Percentiles rank a stretch among this genome's conserved stretches.
phyloP scores from a whole-genome alignment of 805 yeast genomes.

The Sungouiozyma ichnusensis region DNA sequence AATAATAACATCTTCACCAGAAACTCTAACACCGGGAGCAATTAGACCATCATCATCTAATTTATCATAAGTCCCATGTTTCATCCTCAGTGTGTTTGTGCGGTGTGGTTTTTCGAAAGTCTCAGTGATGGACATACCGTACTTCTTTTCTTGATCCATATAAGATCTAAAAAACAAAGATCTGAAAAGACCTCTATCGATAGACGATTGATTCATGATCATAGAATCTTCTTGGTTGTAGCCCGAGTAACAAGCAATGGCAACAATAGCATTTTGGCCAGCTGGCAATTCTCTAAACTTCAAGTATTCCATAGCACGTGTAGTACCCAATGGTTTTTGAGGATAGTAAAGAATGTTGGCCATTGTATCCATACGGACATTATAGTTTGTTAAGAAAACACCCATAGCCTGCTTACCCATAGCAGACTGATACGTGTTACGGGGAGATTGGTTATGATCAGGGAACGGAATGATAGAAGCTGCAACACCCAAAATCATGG shows the following conservation, averaged over 20 bases:
- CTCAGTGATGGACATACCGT: conserved; percentile 96
- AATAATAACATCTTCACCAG: conserved; percentile 97
- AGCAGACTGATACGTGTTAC: conserved; percentile 98
- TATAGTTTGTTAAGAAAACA: conserved; percentile 87
- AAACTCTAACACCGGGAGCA: conserved; percentile 96
- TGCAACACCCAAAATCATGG: conserved; percentile 97
- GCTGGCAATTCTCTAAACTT: conserved; percentile 98
- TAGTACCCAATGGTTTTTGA: conserved; percentile 95
- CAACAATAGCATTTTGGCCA: conserved; percentile 97
- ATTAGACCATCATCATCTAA: conserved; percentile 96
- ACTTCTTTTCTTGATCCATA: conserved; percentile 97
- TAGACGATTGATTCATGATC: conserved; percentile 98
- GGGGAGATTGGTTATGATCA: conserved; percentile 98
- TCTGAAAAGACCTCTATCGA: conserved; percentile 93
- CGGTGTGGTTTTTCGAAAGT: conserved; percentile 96
- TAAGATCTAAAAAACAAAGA: conserved; percentile 93
- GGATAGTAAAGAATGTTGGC: conserved; percentile 96
- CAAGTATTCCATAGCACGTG: conserved; percentile 94
- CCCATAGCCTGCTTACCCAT: conserved; percentile 99
- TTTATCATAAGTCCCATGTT: conserved; percentile 97
- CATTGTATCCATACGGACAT: conserved; percentile 99
- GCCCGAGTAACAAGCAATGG: conserved; percentile 96
- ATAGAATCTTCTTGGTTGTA: conserved; percentile 99
- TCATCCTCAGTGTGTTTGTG: conserved; percentile 86
- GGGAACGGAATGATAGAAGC: conserved; percentile 99